Evolutionary conservation across 768 basidiomycete genomes (phyloP).

Genomic region (Hygrophoropsis aurantiaca): DNA sequence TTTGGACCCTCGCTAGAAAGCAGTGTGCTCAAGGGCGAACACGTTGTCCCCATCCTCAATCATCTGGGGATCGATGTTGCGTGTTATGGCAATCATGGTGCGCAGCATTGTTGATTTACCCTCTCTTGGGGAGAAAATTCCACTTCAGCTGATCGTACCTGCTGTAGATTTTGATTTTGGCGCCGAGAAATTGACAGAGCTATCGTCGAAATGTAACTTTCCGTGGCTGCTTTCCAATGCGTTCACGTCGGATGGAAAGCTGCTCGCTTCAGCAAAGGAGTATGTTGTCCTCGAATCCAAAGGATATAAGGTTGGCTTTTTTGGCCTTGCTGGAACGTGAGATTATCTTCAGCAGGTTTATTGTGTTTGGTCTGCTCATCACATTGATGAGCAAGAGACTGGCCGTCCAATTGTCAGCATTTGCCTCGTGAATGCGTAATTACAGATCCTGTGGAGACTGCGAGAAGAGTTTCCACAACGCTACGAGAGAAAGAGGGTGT

Average conservation of each 20-base stretch:
- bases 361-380: not conserved
- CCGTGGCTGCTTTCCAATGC: not conserved
- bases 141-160: too few relatives aligned
- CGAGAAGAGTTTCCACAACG: not conserved
- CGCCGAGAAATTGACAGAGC: not conserved
- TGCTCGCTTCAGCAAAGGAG: not conserved
- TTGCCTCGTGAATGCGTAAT: not conserved
- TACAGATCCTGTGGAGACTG: not conserved
- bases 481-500: not conserved
- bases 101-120: not conserved
- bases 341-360: not conserved
- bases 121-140: too few relatives aligned
- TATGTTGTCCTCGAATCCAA: not conserved
- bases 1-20: not conserved
- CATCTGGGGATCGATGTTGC: not conserved
- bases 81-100: not conserved
- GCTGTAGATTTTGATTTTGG: slow-evolving; percentile 1
- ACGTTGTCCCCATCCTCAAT: not conserved
- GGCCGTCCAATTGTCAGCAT: not conserved
- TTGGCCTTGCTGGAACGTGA: not conserved
- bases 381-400: not conserved
- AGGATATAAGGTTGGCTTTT: not conserved
- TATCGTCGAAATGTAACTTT: not conserved
- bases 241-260: not conserved
- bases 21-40: not conserved